Evolutionary conservation across 371 early-diverging fungal genomes (phyloP).

Genomic region (Agmasoma carcini): DNA sequence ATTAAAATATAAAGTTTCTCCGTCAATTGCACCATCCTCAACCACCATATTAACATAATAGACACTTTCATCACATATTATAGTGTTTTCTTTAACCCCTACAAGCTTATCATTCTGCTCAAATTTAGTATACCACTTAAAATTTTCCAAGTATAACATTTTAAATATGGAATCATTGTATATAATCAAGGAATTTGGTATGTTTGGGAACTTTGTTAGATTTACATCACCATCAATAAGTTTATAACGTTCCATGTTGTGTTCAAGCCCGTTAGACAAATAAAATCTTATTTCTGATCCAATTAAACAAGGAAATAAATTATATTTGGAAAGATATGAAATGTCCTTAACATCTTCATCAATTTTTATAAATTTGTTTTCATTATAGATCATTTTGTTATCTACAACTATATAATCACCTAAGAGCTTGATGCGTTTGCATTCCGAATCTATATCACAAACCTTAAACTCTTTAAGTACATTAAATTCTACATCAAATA

Average conservation of each 20-base stretch:
- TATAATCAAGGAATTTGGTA: background rate
- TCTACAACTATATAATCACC: background rate
- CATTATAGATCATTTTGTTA: background rate
- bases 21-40: background rate
- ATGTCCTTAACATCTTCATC: background rate
- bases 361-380: background rate
- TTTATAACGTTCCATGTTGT: background rate
- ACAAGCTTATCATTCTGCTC: background rate
- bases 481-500: constrained; percentile 8
- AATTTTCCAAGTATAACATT: background rate
- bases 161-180: background rate
- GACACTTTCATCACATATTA: background rate
- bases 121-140: background rate
- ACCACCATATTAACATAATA: background rate
- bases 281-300: background rate
- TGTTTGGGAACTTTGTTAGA: background rate
- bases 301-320: background rate
- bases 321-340: background rate
- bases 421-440: background rate
- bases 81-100: background rate
- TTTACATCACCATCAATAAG: background rate
- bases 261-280: constrained; percentile 8
- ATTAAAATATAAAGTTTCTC: background rate
- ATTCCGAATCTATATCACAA: background rate
- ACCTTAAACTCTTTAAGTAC: background rate